These are phyloP conservation scores for Mycena epipterygia DNA, from an alignment of 768 basidiomycete genomes.

Conservation along the genomic window DNA sequence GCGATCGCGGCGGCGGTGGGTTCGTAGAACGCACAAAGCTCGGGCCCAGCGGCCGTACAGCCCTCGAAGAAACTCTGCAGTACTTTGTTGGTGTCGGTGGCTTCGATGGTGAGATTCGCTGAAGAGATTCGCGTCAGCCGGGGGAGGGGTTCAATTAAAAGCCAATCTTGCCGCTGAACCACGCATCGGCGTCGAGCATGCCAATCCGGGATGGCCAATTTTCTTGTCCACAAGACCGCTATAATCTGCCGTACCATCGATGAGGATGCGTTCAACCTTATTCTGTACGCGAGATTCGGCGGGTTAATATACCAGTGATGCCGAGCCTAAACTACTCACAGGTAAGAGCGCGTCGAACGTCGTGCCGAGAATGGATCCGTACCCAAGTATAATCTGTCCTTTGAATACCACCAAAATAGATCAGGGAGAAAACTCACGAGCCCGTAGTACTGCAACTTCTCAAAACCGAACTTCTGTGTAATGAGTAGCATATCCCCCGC, in stretches of 20 bases:
- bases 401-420: background rate
- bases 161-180: constrained; percentile 35
- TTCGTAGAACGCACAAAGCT: constrained; percentile 42
- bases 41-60: constrained; percentile 42
- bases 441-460: constrained; percentile 51
- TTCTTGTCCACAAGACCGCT: no score
- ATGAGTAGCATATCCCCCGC: constrained; percentile 57
- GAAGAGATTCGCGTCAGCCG: background rate
- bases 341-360: constrained; percentile 54
- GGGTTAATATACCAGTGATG: no score
- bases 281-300: constrained; percentile 35
- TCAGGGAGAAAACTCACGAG: constrained; percentile 37
- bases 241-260: constrained; percentile 44
- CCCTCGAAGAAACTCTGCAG: constrained; percentile 41
- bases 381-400: constrained; percentile 31
- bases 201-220: background rate
- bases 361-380: constrained; percentile 44
- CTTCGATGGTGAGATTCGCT: constrained; percentile 38
- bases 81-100: constrained; percentile 39
- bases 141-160: background rate
- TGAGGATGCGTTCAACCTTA: constrained; percentile 48
- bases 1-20: constrained; percentile 35
- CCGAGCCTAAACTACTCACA: constrained; percentile 32
- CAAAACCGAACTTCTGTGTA: constrained; percentile 45
- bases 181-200: constrained; percentile 38